These are phyloP conservation scores for Garcia nutans DNA, from an alignment of 345 rosid genomes.

Conservation along the genomic window DNA sequence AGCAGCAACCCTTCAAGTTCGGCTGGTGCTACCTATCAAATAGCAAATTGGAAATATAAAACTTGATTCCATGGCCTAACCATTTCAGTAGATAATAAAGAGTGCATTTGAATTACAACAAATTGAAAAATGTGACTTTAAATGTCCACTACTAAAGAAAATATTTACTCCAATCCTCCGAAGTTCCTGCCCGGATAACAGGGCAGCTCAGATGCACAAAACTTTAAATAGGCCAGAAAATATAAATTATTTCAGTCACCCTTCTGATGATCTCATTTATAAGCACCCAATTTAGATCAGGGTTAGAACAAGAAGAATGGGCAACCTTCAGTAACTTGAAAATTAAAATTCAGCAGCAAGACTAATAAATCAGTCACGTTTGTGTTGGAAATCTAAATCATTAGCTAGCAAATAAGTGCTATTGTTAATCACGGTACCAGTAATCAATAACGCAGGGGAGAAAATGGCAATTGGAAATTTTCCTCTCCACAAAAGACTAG, in stretches of 20 bases:
- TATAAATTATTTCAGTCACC: background rate
- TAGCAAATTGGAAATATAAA: background rate
- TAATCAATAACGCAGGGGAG: background rate
- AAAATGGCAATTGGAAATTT: background rate
- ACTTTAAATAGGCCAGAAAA: background rate
- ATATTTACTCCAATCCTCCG: background rate
- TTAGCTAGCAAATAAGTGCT: background rate
- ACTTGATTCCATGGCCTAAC: background rate
- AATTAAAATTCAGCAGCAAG: background rate
- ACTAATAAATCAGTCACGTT: background rate
- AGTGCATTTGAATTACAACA: background rate
- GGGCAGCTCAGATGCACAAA: background rate
- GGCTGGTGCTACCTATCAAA: constrained; percentile 82
- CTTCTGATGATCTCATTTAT: background rate
- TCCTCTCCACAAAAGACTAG: background rate
- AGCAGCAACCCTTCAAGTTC: constrained; percentile 89
- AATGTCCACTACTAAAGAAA: background rate
- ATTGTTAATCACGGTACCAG: background rate
- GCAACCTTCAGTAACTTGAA: background rate
- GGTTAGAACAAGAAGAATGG: background rate
- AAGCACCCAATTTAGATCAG: background rate
- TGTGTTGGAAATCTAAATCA: background rate
- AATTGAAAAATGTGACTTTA: background rate
- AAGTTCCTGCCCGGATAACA: background rate
- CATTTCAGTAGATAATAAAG: background rate